Conservation (phyloP, 129 eudicot species). For the Heracleum sosnowskyi region DNA sequence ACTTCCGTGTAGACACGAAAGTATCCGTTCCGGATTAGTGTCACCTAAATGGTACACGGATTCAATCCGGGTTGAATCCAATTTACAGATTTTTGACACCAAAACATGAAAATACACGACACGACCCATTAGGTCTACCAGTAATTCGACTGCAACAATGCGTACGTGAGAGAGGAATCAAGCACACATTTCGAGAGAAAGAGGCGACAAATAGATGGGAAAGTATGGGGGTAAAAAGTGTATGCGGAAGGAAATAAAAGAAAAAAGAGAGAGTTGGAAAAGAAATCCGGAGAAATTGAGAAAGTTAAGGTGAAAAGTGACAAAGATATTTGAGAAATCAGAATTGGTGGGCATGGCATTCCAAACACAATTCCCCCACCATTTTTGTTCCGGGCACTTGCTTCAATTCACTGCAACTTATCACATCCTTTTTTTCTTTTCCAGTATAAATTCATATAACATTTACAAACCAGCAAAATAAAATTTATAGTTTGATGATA, state of each 20-base stretch:
- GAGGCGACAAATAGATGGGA: conserved; percentile 68
- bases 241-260: conserved; percentile 30
- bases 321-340: conserved; percentile 36
- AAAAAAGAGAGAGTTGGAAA: conserved; percentile 53
- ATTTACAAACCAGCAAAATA: no score
- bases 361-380: conserved; percentile 9
- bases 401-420: conserved; percentile 20
- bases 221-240: conserved; percentile 11
- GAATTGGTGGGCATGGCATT: not conserved
- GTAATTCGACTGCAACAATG: no score
- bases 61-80: no score
- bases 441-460: not conserved
- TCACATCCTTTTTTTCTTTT: not conserved
- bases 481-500: no score
- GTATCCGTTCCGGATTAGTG: no score
- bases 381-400: conserved; percentile 16
- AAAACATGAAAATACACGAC: no score
- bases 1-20: no score
- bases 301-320: conserved; percentile 42
- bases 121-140: no score
- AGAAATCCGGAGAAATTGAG: conserved; percentile 52
- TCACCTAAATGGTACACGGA: no score
- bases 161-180: conserved; percentile 21
- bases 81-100: no score
- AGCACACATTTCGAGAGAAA: conserved; percentile 71